Conservation (phyloP, 2,329 filamentous ascomycete genomes). For the Penicillium verrucosum region DNA sequence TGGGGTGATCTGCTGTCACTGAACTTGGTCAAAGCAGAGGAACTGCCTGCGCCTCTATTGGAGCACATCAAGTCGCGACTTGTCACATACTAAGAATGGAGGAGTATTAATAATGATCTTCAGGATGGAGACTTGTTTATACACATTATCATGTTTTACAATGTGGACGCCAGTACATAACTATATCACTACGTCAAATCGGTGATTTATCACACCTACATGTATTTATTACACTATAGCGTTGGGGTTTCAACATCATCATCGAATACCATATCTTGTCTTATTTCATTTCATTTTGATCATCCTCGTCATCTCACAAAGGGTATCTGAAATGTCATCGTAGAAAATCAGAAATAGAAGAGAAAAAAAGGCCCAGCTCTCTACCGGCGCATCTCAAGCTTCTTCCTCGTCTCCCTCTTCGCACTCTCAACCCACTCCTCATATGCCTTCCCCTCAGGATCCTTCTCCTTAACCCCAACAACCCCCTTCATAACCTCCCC, state of each 20-base stretch:
- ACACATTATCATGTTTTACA: constrained; percentile 11
- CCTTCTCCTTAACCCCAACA: constrained; percentile 66
- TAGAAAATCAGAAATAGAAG: neutral
- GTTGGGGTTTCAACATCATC: constrained; percentile 9
- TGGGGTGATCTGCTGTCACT: constrained; percentile 83
- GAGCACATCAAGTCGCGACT: constrained; percentile 59
- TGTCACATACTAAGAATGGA: constrained; percentile 57
- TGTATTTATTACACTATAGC: constrained; percentile 9
- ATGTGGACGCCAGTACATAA: constrained; percentile 18
- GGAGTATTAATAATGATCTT: neutral
- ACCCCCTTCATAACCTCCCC: constrained; percentile 87
- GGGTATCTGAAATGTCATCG: constrained; percentile 18
- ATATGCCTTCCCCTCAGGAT: constrained; percentile 57
- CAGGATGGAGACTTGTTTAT: neutral
- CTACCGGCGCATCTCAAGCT: constrained; percentile 33
- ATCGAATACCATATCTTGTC: constrained; percentile 10
- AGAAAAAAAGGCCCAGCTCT: neutral
- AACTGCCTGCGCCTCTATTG: constrained; percentile 68
- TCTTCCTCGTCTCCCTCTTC: constrained; percentile 43
- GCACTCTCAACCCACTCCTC: constrained; percentile 77
- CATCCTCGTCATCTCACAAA: constrained; percentile 6
- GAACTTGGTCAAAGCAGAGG: constrained; percentile 70
- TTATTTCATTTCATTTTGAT: constrained; percentile 1
- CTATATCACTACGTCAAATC: constrained; percentile 9
- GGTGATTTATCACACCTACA: constrained; percentile 9